Percentiles rank a stretch among this genome's conserved stretches.
These are phyloP conservation scores for Chaetoceros muelleri DNA, from an alignment of 108 stramenopile species.

Conservation along the genomic window DNA sequence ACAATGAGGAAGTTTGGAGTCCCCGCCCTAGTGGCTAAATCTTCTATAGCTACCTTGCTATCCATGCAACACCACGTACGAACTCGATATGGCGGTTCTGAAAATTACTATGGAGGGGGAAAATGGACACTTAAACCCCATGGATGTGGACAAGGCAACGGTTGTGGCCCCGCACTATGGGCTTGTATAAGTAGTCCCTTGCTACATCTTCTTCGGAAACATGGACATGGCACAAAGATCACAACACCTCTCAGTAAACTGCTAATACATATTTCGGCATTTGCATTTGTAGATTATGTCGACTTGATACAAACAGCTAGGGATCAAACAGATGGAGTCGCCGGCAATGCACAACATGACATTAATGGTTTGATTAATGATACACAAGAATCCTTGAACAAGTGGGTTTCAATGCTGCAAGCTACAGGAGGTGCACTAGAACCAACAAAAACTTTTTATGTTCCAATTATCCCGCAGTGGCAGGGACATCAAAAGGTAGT, in stretches of 20 bases:
- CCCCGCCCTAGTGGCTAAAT: not conserved
- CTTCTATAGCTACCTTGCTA: constrained; percentile 6
- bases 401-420: too few species aligned
- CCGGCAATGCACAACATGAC: too few species aligned
- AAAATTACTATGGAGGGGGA: not conserved
- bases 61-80: constrained; percentile 7
- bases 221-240: constrained; percentile 7
- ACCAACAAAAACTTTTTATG: too few species aligned
- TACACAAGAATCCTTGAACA: too few species aligned
- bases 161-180: constrained; percentile 23
- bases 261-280: not conserved
- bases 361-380: too few species aligned
- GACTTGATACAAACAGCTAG: too few species aligned
- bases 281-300: constrained; percentile 20
- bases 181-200: constrained; percentile 14
- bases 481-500: too few species aligned
- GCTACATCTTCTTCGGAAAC: constrained; percentile 1
- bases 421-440: too few species aligned
- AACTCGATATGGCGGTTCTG: constrained; percentile 5
- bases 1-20: constrained; percentile 8
- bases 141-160: constrained; percentile 23
- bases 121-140: not conserved
- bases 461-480: too few species aligned
- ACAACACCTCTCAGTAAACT: not conserved
- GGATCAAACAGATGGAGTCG: too few species aligned